A percentile compares a stretch with the other conserved stretches of the same genome.
Evolutionary conservation across 2,329 filamentous ascomycete genomes (phyloP).

Genomic region (Alternaria sp.): DNA sequence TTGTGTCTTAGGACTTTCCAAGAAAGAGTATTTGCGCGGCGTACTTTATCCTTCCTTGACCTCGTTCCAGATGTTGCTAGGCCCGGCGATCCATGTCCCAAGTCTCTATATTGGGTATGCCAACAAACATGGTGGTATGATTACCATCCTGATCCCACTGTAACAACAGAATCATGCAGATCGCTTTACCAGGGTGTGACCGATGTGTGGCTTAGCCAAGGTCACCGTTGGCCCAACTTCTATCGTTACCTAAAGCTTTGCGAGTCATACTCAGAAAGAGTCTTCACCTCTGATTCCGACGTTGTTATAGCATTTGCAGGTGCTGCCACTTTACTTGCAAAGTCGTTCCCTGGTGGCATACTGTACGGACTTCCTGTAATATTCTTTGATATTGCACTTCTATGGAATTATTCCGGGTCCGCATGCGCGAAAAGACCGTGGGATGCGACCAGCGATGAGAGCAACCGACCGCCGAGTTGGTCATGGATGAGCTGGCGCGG

Average conservation of each 20-base stretch:
- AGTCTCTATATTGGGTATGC: neutral
- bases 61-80: too few relatives aligned
- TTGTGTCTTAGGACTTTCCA: neutral
- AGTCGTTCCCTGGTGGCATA: neutral
- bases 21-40: neutral
- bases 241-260: neutral
- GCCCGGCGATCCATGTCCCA: neutral
- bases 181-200: too few relatives aligned
- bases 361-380: neutral
- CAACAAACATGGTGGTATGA: neutral
- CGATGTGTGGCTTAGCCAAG: too few relatives aligned
- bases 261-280: neutral
- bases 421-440: neutral
- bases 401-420: neutral
- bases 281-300: neutral
- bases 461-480: neutral
- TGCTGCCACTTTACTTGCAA: neutral
- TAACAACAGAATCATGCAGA: neutral
- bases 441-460: neutral
- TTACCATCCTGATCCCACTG: too few relatives aligned
- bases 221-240: neutral
- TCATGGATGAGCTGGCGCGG: neutral
- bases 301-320: neutral
- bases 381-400: neutral
- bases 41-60: neutral